Evolutionary conservation across 805 yeast species (phyloP), one percentile per base, ranked within the genome.

Genomic region (Myxozyma monticola): DNA sequence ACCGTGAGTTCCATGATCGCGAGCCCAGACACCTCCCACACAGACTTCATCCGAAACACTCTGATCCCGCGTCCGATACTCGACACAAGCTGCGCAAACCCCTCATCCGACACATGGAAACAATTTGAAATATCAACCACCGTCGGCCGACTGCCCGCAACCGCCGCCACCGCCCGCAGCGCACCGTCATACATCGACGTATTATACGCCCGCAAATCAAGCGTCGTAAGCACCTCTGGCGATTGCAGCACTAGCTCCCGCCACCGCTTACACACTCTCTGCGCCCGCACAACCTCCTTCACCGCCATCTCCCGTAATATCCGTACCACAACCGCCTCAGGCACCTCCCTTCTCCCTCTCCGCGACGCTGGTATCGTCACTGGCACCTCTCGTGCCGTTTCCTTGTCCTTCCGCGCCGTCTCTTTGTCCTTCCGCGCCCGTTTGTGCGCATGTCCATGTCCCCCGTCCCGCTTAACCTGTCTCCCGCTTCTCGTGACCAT

Each of bases 11-110:
- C 91, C 88, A 85, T 83, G 26, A 85, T 83, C 2, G 90, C 85
- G 87, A 84, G 82, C 1, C 88, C 87, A 51, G 83, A 78, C 7
- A 85, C 80, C 59, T 83, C 87, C 91, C 91, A 85, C 41, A 79
- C 83, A 14, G 85, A 79, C 54, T 72, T 74, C 88, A 85, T 83
- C 52, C 73, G 75, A 42, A 85, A 68, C 8, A 68, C 67, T 45
- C 72, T 71, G 38, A 85, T 75, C 28, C 74, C 72, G 2, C 88
- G 88, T 59, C 83, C 80, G 1, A 89, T 89, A 47, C 84, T 75
- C 58, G 84, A 86, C 18, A 85, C 80, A 72, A 85, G 71, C 61
- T 80, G 81, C 38, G 81, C 76, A 65, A 85, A 85, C 0, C 90
- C 88, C 54, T 76, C 83, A 64, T 85, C 90, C 0, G 90, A 83